These are phyloP conservation scores for Rheum nobile DNA, from an alignment of 148 eudicot genomes.

Conservation along the genomic window DNA sequence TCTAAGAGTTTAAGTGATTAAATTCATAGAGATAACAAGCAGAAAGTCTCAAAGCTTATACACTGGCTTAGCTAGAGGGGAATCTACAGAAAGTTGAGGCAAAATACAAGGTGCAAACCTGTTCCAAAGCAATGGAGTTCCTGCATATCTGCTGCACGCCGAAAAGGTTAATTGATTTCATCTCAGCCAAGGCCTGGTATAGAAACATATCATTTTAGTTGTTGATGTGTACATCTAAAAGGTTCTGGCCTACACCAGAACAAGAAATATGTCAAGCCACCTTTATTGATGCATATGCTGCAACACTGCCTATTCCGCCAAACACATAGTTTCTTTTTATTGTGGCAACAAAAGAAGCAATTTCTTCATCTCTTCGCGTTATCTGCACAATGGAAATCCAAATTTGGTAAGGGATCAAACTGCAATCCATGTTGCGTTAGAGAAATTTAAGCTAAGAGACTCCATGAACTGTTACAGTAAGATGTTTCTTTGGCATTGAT, in stretches of 20 bases:
- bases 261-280: constrained; percentile 16
- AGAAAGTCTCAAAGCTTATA: not conserved
- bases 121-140: constrained; percentile 89
- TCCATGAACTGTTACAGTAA: not conserved
- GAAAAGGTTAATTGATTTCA: constrained; percentile 82
- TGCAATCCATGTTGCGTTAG: not conserved
- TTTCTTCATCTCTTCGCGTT: constrained; percentile 92
- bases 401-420: not conserved
- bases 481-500: not conserved
- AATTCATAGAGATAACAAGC: not conserved
- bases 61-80: no score
- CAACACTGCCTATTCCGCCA: constrained; percentile 88
- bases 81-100: not conserved
- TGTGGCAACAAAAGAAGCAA: constrained; percentile 77
- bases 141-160: constrained; percentile 99
- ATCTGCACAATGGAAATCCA: constrained; percentile 33
- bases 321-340: constrained; percentile 70
- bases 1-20: not conserved
- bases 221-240: not conserved
- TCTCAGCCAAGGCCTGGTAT: constrained; percentile 75
- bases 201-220: not conserved
- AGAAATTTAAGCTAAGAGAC: not conserved
- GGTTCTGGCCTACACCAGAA: not conserved
- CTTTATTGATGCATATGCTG: constrained; percentile 79
- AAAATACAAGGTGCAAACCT: constrained; percentile 30